Conservation (phyloP, 73 alveolate genomes). For the Paramecium biaurelia region DNA sequence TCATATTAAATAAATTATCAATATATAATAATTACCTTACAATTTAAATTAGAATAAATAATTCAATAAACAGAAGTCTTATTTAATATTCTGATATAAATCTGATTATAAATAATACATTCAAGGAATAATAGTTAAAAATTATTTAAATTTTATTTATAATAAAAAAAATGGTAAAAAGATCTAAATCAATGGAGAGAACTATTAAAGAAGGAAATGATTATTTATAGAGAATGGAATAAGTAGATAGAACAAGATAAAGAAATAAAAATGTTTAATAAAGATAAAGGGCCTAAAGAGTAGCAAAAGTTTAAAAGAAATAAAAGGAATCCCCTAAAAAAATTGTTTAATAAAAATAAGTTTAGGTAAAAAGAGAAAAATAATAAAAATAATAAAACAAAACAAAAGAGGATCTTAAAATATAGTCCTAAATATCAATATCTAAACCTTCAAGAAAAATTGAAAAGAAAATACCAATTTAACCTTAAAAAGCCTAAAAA, state of each 20-base stretch:
- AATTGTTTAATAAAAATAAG: background rate
- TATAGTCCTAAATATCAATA: background rate
- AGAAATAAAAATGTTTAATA: background rate
- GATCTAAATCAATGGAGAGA: conserved; percentile 29
- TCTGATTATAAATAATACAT: background rate
- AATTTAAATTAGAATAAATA: background rate
- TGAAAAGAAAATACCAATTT: background rate
- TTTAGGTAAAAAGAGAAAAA: background rate
- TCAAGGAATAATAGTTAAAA: background rate
- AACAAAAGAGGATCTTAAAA: background rate
- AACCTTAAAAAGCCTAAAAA: background rate
- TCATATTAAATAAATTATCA: background rate
- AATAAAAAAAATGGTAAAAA: background rate
- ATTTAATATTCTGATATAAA: background rate
- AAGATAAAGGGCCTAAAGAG: background rate
- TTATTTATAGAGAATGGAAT: background rate
- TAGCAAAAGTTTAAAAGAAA: background rate
- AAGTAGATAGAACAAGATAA: background rate
- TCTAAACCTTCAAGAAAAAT: background rate
- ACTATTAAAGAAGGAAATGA: background rate
- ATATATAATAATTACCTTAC: background rate
- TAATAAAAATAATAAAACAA: background rate
- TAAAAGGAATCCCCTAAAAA: background rate
- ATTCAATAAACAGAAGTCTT: background rate
- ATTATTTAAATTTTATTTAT: background rate